Percentiles rank a stretch among this genome's conserved stretches.
phyloP scores from a whole-genome alignment of 169 alveolate species.

The Plasmodium yoelii region DNA sequence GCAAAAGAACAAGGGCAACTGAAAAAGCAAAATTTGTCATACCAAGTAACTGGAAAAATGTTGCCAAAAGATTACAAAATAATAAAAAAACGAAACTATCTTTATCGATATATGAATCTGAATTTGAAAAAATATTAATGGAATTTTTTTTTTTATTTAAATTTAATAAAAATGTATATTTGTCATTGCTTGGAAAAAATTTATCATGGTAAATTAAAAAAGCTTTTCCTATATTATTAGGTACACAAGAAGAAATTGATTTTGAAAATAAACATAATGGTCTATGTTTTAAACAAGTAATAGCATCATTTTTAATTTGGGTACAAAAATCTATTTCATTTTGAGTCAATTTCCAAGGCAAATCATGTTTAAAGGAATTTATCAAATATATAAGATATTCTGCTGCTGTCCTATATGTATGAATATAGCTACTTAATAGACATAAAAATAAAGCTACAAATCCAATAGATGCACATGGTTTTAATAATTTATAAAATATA shows the following conservation, averaged over 20 bases:
- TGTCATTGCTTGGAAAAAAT: slow-evolving; percentile 40
- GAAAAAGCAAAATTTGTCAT: slow-evolving; percentile 82
- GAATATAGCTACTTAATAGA: slow-evolving; percentile 77
- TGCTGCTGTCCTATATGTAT: slow-evolving; percentile 73
- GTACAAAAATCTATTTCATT: slow-evolving; percentile 76
- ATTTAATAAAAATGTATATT: slow-evolving; percentile 14
- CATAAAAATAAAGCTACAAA: slow-evolving; percentile 81
- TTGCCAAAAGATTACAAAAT: slow-evolving; percentile 54
- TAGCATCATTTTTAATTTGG: slow-evolving; percentile 9
- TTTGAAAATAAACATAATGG: slow-evolving; percentile 80
- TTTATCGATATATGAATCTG: slow-evolving; percentile 44
- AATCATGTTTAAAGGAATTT: slow-evolving; percentile 74
- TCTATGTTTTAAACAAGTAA: slow-evolving; percentile 49
- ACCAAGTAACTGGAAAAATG: slow-evolving; percentile 78
- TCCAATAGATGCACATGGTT: slow-evolving; percentile 83
- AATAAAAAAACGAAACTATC: slow-evolving; percentile 31
- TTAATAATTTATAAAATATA: slow-evolving; percentile 78
- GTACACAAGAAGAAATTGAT: slow-evolving; percentile 53
- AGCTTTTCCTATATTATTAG: slow-evolving; percentile 72
- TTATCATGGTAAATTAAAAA: slow-evolving; percentile 46
- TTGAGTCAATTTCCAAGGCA: slow-evolving; percentile 81
- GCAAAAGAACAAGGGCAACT: slow-evolving; percentile 78
- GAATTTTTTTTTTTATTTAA: slow-evolving; percentile 9
- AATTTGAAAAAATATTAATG: slow-evolving; percentile 24
- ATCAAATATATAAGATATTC: slow-evolving; percentile 81